Percentiles rank a stretch among this genome's conserved stretches.
phyloP scores from a whole-genome alignment of 768 basidiomycete species.

The Dacryopinax spathularia region DNA sequence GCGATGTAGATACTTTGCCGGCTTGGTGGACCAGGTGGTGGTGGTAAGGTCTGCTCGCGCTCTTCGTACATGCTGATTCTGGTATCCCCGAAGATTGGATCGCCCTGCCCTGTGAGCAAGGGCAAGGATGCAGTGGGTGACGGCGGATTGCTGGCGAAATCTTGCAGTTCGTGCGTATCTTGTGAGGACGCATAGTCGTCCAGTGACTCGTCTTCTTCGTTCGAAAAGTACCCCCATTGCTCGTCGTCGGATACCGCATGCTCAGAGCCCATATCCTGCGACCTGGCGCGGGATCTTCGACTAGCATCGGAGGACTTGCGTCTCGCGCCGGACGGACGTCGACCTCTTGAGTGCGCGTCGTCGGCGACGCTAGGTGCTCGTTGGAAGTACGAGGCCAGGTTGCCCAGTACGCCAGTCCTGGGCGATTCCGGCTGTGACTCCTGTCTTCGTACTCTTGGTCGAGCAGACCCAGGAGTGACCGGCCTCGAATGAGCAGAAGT shows the following conservation, averaged over 20 bases:
- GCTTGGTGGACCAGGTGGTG: conserved; percentile 68
- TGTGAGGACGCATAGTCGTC: conserved; percentile 34
- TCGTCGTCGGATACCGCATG: conserved; percentile 32
- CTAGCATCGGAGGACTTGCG: background rate
- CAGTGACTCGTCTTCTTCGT: conserved; percentile 52
- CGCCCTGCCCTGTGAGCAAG: conserved; percentile 39
- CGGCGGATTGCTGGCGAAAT: conserved; percentile 28
- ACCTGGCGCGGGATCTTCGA: background rate
- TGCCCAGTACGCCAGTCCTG: background rate
- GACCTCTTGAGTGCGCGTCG: background rate
- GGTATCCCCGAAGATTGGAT: conserved; percentile 68
- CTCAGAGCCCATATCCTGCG: background rate
- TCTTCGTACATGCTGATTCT: conserved; percentile 67
- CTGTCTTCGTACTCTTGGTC: background rate
- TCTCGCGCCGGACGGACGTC: background rate
- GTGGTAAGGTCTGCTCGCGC: conserved; percentile 39
- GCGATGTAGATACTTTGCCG: conserved; percentile 72
- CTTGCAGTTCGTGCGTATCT: background rate
- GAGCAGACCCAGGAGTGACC: background rate
- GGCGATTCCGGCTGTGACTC: background rate
- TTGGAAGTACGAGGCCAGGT: background rate
- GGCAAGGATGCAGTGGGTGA: conserved; percentile 48
- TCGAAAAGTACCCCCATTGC: conserved; percentile 88
- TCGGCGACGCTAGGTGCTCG: background rate
- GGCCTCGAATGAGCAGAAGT: background rate